Conservation (phyloP, 768 basidiomycete species). For the Boletus reticulatus region DNA sequence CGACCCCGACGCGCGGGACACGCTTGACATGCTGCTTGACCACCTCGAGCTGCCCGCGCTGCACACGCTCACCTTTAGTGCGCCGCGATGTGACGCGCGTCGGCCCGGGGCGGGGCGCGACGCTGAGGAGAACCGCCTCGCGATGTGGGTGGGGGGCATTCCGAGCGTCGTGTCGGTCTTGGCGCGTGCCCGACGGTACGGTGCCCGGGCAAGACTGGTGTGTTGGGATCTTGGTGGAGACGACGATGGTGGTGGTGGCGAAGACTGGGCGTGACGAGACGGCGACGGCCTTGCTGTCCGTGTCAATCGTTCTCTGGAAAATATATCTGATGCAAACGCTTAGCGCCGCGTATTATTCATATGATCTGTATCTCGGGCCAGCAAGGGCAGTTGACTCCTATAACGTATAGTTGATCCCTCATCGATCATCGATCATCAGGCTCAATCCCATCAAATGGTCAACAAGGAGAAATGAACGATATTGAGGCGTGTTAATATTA, state of each 20-base stretch:
- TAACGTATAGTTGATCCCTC: too few species aligned
- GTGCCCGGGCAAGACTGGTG: constrained; percentile 1
- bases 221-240: neutral
- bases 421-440: too few species aligned
- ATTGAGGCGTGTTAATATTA: constrained; percentile 10
- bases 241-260: too few species aligned
- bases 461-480: neutral
- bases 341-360: too few species aligned
- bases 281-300: too few species aligned
- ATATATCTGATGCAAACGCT: too few species aligned
- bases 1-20: constrained; percentile 11
- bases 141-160: constrained; percentile 13
- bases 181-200: constrained; percentile 9
- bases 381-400: too few species aligned
- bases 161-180: constrained; percentile 12
- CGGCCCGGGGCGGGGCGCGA: neutral
- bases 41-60: constrained; percentile 20
- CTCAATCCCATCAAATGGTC: neutral
- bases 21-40: constrained; percentile 20
- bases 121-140: neutral
- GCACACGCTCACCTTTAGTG: constrained; percentile 12
- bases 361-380: too few species aligned
- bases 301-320: too few species aligned
- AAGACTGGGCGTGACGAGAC: too few species aligned
- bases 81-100: neutral